Evolutionary conservation across 148 eudicot genomes (phyloP).

Genomic region (Fagopyrum esculentum): DNA sequence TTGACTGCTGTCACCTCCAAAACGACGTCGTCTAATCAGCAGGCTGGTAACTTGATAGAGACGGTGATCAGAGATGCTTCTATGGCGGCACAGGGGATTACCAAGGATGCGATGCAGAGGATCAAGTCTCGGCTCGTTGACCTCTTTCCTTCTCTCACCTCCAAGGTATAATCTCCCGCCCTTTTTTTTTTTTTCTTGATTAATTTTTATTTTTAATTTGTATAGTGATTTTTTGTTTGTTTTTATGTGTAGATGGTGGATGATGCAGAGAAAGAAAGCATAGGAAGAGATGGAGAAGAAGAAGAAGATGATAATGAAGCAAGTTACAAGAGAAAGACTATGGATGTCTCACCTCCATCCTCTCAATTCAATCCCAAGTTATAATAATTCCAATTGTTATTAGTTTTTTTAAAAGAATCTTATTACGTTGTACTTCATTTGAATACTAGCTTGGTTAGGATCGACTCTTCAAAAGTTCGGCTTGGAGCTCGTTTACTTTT

Average conservation of each 20-base stretch:
- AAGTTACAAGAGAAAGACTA: not conserved
- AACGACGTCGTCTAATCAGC: no score
- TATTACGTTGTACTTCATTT: no score
- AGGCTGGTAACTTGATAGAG: constrained; percentile 10
- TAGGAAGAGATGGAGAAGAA: not conserved
- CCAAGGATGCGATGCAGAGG: constrained; percentile 24
- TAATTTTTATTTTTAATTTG: constrained; percentile 7
- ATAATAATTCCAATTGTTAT: not conserved
- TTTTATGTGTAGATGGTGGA: constrained; percentile 5
- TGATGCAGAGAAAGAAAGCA: constrained; percentile 8
- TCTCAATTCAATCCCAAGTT: not conserved
- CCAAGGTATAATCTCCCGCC: constrained; percentile 16
- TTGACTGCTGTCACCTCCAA: no score
- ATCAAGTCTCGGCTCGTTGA: constrained; percentile 26
- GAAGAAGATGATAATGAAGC: not conserved
- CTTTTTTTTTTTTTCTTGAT: not conserved
- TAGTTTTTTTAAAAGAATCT: not conserved
- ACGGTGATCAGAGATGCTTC: constrained; percentile 20
- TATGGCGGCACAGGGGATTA: constrained; percentile 22
- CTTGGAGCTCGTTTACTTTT: no score
- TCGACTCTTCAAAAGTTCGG: no score
- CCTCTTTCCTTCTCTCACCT: constrained; percentile 23
- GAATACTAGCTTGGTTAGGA: no score
- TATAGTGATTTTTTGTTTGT: not conserved
- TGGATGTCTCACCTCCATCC: not conserved